Conservation (phyloP, 192 early-diverging fungal genomes). For the Chytriomyces confervae region DNA sequence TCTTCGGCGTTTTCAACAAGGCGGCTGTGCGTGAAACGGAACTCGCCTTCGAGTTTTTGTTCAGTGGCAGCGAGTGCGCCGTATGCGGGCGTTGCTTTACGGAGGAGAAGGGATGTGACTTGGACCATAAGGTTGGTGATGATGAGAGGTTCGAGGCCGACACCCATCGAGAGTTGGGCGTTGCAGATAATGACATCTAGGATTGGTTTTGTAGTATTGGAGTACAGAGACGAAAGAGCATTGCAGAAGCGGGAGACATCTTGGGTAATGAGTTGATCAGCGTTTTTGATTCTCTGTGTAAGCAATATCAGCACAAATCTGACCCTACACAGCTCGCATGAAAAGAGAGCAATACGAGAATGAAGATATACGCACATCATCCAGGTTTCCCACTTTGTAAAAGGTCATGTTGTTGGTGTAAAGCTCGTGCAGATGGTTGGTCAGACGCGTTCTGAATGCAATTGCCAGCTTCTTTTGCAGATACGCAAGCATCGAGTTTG, state of each 20-base stretch:
- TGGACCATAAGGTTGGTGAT: slow-evolving; percentile 81
- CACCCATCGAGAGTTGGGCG: slow-evolving; percentile 79
- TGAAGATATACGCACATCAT: slow-evolving; percentile 59
- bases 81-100: slow-evolving; percentile 91
- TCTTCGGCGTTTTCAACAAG: slow-evolving; percentile 97
- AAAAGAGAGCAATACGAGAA: not conserved
- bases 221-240: slow-evolving; percentile 84
- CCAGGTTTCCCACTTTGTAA: slow-evolving; percentile 91
- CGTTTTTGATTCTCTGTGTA: slow-evolving; percentile 35
- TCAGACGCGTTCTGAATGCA: slow-evolving; percentile 67
- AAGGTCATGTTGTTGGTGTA: slow-evolving; percentile 92
- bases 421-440: slow-evolving; percentile 82
- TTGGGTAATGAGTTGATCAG: slow-evolving; percentile 80
- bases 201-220: slow-evolving; percentile 91
- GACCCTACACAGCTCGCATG: too few relatives aligned
- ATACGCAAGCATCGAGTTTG: slow-evolving; percentile 84
- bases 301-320: slow-evolving; percentile 9
- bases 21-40: slow-evolving; percentile 92
- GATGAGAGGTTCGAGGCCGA: slow-evolving; percentile 87
- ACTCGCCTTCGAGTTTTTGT: slow-evolving; percentile 88
- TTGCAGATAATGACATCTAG: slow-evolving; percentile 95
- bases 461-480: slow-evolving; percentile 62
- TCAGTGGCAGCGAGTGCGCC: slow-evolving; percentile 94
- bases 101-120: slow-evolving; percentile 75
- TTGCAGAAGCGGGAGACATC: slow-evolving; percentile 92